Evolutionary conservation across 768 basidiomycete species (phyloP).

Genomic region (Favolaschia claudopus): DNA sequence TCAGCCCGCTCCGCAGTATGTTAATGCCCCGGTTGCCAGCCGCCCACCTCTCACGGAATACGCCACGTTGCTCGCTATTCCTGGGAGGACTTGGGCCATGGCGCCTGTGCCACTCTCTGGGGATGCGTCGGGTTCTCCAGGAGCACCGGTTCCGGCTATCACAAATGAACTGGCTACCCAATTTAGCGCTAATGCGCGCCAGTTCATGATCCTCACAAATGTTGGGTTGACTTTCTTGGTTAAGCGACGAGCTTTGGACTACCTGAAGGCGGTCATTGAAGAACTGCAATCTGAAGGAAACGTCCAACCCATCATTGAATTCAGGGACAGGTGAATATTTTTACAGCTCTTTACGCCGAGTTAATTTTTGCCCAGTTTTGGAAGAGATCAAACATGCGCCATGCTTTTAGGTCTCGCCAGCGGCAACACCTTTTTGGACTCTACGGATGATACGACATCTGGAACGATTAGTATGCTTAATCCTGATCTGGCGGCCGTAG

Average conservation of each 20-base stretch:
- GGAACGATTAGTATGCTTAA: constrained; percentile 57
- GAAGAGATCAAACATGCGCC: constrained; percentile 89
- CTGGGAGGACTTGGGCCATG: constrained; percentile 87
- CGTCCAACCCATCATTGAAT: constrained; percentile 81
- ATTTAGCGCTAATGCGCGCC: constrained; percentile 73
- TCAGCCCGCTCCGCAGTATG: constrained; percentile 52
- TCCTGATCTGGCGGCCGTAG: constrained; percentile 71
- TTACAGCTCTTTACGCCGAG: neutral
- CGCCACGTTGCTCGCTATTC: constrained; percentile 77
- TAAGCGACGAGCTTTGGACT: constrained; percentile 87
- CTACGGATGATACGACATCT: constrained; percentile 55
- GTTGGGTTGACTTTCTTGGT: constrained; percentile 82
- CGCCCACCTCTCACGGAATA: constrained; percentile 79
- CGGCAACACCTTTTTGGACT: constrained; percentile 82
- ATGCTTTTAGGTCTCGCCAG: constrained; percentile 90
- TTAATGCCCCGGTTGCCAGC: constrained; percentile 40
- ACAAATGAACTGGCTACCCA: constrained; percentile 87
- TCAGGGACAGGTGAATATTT: constrained; percentile 72
- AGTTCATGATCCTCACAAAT: constrained; percentile 90
- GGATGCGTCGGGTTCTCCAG: constrained; percentile 38
- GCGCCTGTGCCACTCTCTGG: constrained; percentile 55
- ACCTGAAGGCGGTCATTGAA: constrained; percentile 83
- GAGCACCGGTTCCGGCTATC: constrained; percentile 59
- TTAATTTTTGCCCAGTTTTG: constrained; percentile 64
- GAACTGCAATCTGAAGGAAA: constrained; percentile 79